These are phyloP conservation scores for Usnea hakonensis DNA, from an alignment of 495 filamentous ascomycete species.

Conservation along the genomic window DNA sequence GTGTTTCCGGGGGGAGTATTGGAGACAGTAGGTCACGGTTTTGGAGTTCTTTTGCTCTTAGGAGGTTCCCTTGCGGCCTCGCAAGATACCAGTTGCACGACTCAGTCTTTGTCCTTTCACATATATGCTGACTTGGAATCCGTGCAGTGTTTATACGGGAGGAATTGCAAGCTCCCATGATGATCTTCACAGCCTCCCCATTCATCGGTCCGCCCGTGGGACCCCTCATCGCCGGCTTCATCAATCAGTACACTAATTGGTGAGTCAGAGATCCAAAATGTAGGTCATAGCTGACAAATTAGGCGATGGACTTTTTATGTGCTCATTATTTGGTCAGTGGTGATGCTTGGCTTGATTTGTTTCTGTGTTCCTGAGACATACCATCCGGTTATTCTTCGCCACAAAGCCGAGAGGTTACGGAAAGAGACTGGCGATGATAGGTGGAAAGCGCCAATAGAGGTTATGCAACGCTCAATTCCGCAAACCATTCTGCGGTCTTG, in stretches of 20 bases:
- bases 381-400: conserved; percentile 63
- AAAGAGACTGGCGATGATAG: conserved; percentile 68
- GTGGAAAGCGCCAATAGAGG: conserved; percentile 78
- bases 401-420: conserved; percentile 64
- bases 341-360: conserved; percentile 53
- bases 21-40: conserved; percentile 50
- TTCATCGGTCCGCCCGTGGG: conserved; percentile 56
- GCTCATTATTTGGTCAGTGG: conserved; percentile 70
- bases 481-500: conserved; percentile 62
- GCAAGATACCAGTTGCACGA: too few relatives aligned
- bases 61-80: too few relatives aligned
- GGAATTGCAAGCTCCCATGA: conserved; percentile 68
- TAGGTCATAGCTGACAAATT: conserved; percentile 2
- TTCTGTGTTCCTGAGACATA: conserved; percentile 89
- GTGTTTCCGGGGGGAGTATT: conserved; percentile 84
- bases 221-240: conserved; percentile 52
- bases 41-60: too few relatives aligned
- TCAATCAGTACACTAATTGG: conserved; percentile 73
- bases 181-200: conserved; percentile 72
- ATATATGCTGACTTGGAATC: neutral
- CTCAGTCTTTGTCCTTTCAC: too few relatives aligned
- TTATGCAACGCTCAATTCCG: conserved; percentile 59
- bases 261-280: conserved; percentile 21
- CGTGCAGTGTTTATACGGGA: conserved; percentile 50
- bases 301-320: conserved; percentile 87